phyloP scores from a whole-genome alignment of 2,329 filamentous ascomycete species.

The Penicillium sp. region DNA sequence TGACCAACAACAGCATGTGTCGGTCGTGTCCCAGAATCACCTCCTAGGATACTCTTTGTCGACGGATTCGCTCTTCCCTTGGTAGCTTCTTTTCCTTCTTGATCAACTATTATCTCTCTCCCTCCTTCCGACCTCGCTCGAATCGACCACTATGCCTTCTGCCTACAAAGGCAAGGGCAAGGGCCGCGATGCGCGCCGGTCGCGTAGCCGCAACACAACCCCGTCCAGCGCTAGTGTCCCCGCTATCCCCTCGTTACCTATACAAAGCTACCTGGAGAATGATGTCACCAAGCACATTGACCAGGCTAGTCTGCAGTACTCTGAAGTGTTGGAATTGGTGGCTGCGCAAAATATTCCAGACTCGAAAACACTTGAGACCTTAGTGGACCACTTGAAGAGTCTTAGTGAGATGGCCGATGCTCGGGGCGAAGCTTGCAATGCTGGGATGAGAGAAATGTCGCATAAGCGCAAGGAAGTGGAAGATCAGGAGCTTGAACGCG shows the following conservation, averaged over 20 bases:
- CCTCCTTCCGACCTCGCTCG: not conserved
- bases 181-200: constrained; percentile 50
- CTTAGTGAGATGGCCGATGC: constrained; percentile 57
- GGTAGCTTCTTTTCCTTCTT: not conserved
- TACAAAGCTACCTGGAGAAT: constrained; percentile 55
- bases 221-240: constrained; percentile 54
- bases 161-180: constrained; percentile 53
- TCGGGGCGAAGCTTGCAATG: constrained; percentile 57
- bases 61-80: constrained; percentile 6
- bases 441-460: constrained; percentile 57
- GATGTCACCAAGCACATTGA: constrained; percentile 49
- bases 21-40: constrained; percentile 5
- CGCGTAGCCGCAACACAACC: constrained; percentile 61
- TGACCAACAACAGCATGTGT: constrained; percentile 18
- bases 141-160: constrained; percentile 38
- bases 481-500: constrained; percentile 48
- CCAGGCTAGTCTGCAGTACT: constrained; percentile 50
- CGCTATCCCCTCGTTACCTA: constrained; percentile 34
- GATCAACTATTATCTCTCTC: not conserved
- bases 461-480: constrained; percentile 58
- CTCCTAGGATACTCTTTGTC: constrained; percentile 11
- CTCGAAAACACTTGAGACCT: constrained; percentile 46
- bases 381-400: constrained; percentile 53
- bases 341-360: constrained; percentile 50
- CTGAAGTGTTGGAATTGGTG: constrained; percentile 56